Evolutionary conservation across 441 rosid genomes (phyloP).

Genomic region (Erodium texanum): DNA sequence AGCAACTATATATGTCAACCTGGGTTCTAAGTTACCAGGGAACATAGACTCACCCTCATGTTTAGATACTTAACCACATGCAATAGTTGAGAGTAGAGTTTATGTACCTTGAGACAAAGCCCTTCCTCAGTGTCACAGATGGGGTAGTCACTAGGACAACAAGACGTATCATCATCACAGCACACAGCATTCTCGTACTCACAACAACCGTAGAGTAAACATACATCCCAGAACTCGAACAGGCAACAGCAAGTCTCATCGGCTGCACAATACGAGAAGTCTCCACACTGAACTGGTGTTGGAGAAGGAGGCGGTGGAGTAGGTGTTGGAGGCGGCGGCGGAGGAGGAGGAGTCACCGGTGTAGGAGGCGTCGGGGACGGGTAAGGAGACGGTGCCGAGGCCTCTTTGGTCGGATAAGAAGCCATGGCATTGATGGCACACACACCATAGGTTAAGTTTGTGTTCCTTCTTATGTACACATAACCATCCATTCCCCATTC

Average conservation of each 20-base stretch:
- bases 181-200: constrained; percentile 50
- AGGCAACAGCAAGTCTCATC: constrained; percentile 63
- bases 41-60: too few relatives aligned
- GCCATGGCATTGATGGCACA: constrained; percentile 72
- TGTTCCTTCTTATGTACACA: constrained; percentile 39
- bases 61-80: too few relatives aligned
- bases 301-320: constrained; percentile 46
- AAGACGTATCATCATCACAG: constrained; percentile 37
- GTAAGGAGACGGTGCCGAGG: constrained; percentile 40
- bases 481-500: constrained; percentile 66
- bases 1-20: too few relatives aligned
- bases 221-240: constrained; percentile 30
- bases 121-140: constrained; percentile 48
- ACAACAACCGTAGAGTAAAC: constrained; percentile 56
- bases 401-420: constrained; percentile 61
- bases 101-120: constrained; percentile 52
- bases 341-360: constrained; percentile 20
- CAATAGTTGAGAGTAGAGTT: not conserved
- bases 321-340: constrained; percentile 16
- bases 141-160: constrained; percentile 64
- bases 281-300: constrained; percentile 52
- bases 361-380: constrained; percentile 44
- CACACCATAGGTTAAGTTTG: constrained; percentile 34
- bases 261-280: constrained; percentile 39
- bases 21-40: too few relatives aligned